Evolutionary conservation across 345 rosid species (phyloP).

Genomic region (Physaria fendleri): DNA sequence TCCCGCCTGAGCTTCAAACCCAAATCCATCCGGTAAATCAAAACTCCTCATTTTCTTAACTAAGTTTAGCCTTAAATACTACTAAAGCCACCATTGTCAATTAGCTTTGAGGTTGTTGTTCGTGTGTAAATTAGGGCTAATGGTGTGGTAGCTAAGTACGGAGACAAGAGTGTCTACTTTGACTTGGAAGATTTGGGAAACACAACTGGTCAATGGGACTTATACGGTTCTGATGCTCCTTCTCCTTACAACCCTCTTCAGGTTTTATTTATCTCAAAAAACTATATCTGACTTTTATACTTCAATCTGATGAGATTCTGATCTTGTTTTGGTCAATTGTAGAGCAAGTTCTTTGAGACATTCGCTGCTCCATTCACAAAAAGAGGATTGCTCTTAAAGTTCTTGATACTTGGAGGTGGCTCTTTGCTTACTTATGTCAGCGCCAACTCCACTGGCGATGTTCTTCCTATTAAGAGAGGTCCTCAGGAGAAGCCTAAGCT

Average conservation of each 20-base stretch:
- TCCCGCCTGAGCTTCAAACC: slow-evolving; percentile 48
- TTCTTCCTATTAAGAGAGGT: slow-evolving; percentile 87
- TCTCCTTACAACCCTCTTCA: slow-evolving; percentile 95
- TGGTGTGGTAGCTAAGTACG: slow-evolving; percentile 81
- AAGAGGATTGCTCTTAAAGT: slow-evolving; percentile 92
- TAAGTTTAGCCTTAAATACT: neutral
- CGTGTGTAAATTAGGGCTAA: slow-evolving; percentile 45
- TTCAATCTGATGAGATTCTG: neutral
- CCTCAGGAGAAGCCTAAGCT: slow-evolving; percentile 89
- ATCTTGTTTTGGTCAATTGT: slow-evolving; percentile 23
- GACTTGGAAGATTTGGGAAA: slow-evolving; percentile 94
- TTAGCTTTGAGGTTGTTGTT: slow-evolving; percentile 9
- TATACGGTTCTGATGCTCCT: slow-evolving; percentile 98
- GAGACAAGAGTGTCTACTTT: slow-evolving; percentile 93
- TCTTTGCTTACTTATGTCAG: slow-evolving; percentile 63
- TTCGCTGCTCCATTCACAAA: slow-evolving; percentile 90
- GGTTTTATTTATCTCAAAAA: slow-evolving; percentile 35
- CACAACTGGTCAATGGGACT: slow-evolving; percentile 94
- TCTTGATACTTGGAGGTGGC: slow-evolving; percentile 84
- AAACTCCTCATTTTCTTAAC: neutral
- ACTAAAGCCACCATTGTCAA: no score
- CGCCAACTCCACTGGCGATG: slow-evolving; percentile 57
- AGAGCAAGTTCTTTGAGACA: slow-evolving; percentile 99
- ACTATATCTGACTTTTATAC: neutral
- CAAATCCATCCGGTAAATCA: slow-evolving; percentile 31